These are phyloP conservation scores for Pichia nakasei DNA, from an alignment of 805 yeast species.

Conservation along the genomic window DNA sequence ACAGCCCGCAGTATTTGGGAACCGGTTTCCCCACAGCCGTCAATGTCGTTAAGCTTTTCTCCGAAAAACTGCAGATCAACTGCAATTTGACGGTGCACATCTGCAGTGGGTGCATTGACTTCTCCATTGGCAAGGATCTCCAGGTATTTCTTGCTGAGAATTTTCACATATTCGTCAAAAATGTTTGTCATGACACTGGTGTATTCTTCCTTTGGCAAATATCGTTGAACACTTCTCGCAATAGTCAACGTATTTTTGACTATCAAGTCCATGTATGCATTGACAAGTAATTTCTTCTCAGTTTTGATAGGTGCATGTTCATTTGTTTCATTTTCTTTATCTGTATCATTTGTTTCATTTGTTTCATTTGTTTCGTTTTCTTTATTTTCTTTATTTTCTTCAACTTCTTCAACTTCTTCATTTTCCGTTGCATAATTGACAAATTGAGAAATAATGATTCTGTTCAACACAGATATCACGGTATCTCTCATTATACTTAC, in stretches of 20 bases:
- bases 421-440: not conserved
- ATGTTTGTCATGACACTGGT: slow-evolving; percentile 38
- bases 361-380: not conserved
- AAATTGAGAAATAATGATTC: not conserved
- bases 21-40: too few species aligned
- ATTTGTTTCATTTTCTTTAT: too few species aligned
- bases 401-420: slow-evolving; percentile 10
- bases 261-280: slow-evolving; percentile 54
- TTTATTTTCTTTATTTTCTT: slow-evolving; percentile 22
- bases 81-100: slow-evolving; percentile 18
- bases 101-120: slow-evolving; percentile 38
- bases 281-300: slow-evolving; percentile 25
- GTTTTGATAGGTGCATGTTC: slow-evolving; percentile 16
- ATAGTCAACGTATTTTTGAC: slow-evolving; percentile 63
- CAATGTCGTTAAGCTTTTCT: slow-evolving; percentile 30
- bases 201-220: slow-evolving; percentile 44
- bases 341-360: not conserved
- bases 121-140: slow-evolving; percentile 39
- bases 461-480: slow-evolving; percentile 2
- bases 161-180: slow-evolving; percentile 49
- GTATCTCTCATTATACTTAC: slow-evolving; percentile 67
- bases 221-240: slow-evolving; percentile 47
- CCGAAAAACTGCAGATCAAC: slow-evolving; percentile 57
- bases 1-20: too few species aligned
- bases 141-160: slow-evolving; percentile 44